Evolutionary conservation across 2,329 filamentous ascomycete genomes (phyloP).

Genomic region (Pseudogymnoascus sp.): DNA sequence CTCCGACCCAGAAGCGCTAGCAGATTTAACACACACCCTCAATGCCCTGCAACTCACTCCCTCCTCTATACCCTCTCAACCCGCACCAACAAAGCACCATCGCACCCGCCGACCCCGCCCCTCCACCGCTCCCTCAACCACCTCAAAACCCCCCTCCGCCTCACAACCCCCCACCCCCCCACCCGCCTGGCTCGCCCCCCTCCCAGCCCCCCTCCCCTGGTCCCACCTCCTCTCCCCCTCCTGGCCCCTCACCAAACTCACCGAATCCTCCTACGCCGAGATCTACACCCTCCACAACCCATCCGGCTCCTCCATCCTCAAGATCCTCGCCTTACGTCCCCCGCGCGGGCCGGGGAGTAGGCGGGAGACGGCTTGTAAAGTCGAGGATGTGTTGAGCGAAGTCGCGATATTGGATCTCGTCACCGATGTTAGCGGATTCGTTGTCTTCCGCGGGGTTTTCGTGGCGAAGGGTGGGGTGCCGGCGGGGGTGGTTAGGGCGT

Average conservation of each 20-base stretch:
- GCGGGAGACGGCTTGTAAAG: constrained; percentile 17
- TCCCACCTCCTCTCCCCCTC: constrained; percentile 45
- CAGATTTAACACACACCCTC: background rate
- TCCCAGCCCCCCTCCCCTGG: constrained; percentile 36
- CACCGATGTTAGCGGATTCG: constrained; percentile 55
- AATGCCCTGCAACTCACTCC: background rate
- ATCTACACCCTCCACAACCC: constrained; percentile 54
- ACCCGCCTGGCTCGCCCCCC: constrained; percentile 14
- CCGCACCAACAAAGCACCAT: background rate
- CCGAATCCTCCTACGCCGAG: constrained; percentile 58
- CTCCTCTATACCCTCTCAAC: background rate
- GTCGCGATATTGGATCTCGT: constrained; percentile 55
- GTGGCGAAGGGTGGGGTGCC: constrained; percentile 48
- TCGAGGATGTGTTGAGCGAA: constrained; percentile 48
- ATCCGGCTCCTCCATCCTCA: constrained; percentile 55
- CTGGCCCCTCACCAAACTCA: constrained; percentile 52
- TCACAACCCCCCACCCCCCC: too few species aligned
- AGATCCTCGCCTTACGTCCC: constrained; percentile 51
- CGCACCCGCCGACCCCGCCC: background rate
- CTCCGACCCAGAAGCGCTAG: background rate
- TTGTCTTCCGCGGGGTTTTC: constrained; percentile 57
- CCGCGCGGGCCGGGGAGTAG: constrained; percentile 31
- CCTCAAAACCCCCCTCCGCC: background rate
- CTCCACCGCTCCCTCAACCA: background rate
- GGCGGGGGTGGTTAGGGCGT: constrained; percentile 47